phyloP scores from a whole-genome alignment of 1,284 basidiomycete genomes.

The Xanthoconium separans region DNA sequence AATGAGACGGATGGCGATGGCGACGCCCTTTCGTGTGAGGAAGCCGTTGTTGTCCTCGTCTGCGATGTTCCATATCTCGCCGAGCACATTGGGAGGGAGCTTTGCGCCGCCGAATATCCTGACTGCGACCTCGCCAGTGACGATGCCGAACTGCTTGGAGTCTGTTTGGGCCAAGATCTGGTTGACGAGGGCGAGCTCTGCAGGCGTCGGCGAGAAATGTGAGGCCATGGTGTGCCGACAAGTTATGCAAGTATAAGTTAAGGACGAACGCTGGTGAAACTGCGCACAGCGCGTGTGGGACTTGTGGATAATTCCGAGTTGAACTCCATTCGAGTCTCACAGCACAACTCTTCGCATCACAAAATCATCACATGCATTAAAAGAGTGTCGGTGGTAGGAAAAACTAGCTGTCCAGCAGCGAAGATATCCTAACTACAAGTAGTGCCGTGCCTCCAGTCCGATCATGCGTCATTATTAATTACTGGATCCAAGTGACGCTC shows the following conservation, averaged over 20 bases:
- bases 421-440: constrained; percentile 9
- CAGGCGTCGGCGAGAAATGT: constrained; percentile 61
- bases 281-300: constrained; percentile 18
- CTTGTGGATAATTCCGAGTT: neutral
- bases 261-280: constrained; percentile 1
- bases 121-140: constrained; percentile 85
- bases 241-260: constrained; percentile 18
- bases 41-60: constrained; percentile 94
- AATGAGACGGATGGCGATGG: constrained; percentile 85
- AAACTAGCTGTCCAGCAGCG: constrained; percentile 12
- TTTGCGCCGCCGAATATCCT: constrained; percentile 79
- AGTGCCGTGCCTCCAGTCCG: neutral
- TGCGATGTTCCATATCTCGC: constrained; percentile 92
- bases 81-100: constrained; percentile 74
- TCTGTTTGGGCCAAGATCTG: constrained; percentile 71
- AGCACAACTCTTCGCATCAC: neutral
- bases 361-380: constrained; percentile 8
- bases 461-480: neutral
- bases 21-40: constrained; percentile 83
- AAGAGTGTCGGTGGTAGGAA: constrained; percentile 1
- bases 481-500: neutral
- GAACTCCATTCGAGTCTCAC: neutral
- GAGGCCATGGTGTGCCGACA: constrained; percentile 48
- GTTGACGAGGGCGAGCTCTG: constrained; percentile 66
- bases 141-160: constrained; percentile 73